Base-by-base conservation (phyloP, 305 asterid species). In the Salvia sclarea region DNA sequence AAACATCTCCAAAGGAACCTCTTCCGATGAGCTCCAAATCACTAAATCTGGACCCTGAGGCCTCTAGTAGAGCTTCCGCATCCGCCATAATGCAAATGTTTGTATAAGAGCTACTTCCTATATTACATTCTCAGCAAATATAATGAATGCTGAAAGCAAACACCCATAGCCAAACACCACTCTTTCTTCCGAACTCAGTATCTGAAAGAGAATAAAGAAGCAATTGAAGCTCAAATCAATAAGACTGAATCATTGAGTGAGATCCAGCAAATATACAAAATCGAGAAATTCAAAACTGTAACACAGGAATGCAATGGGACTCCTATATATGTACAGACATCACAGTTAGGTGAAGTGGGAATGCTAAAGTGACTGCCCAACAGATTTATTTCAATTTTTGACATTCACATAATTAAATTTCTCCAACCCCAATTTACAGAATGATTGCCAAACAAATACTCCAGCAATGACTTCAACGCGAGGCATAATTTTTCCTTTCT, bases 1-100 rank as follows among this genome's bases (percentile, higher is more conserved):
- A 92, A 68, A 92, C 98, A 78, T 92, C 98, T 11, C 98, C 98
- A 31, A 92, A 92, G 0, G 98, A 92, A 45, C 98, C 98, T 85
- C 95, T 83, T 38, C 98, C 98, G 35, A 92, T 92, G 60, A 92
- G 96, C 84, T 87, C 98, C 87, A 92, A 77, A 76, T 87, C 83
- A 78, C 80, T 81, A 80, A 89, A 92, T 79, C 98, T 84, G 75
- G 90, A 79, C 17, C 96, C 98, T 13, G 92, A 78, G 59, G 92
- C 95, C 85, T 89, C 98, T 25, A 92, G 50, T 37, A 92, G 78
- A 70, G 85, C 84, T 9, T 84, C 92, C 16, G 88, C 90, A 79
- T 92, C 98, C 48, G 83, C 86, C 98, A 92, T 92, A 49, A 56
- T 43, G 63, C 49, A 68, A 66, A 70, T 68, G 47, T 37, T 73